phyloP scores from a whole-genome alignment of 2,329 filamentous ascomycete species.

The Colletotrichum aenigma region DNA sequence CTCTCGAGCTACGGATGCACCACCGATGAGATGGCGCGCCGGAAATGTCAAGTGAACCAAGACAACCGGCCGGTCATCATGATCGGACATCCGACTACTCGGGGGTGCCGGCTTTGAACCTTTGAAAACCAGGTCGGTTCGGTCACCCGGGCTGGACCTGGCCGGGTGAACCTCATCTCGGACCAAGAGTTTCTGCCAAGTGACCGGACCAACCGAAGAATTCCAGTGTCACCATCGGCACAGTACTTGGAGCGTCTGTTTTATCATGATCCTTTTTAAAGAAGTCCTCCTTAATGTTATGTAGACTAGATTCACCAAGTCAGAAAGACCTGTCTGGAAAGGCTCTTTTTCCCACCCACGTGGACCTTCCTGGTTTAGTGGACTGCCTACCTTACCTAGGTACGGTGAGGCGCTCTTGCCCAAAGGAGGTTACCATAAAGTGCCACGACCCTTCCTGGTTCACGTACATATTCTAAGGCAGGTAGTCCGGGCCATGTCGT shows the following conservation, averaged over 20 bases:
- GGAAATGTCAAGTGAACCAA: not conserved
- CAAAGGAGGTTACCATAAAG: not conserved
- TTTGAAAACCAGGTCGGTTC: not conserved
- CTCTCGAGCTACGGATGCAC: not conserved
- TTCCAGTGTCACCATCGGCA: not conserved
- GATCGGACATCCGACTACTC: not conserved
- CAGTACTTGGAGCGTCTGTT: not conserved
- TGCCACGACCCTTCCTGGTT: not conserved
- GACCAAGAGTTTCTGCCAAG: not conserved
- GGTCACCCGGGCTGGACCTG: not conserved
- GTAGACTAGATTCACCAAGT: not conserved
- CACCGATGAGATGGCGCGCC: not conserved
- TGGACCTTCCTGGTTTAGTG: not conserved
- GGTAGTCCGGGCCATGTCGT: not conserved
- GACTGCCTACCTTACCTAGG: not conserved
- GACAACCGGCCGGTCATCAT: not conserved
- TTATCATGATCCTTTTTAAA: not conserved
- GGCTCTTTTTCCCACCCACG: not conserved
- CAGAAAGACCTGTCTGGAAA: not conserved
- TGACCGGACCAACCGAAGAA: not conserved
- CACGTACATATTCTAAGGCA: not conserved
- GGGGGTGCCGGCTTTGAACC: not conserved
- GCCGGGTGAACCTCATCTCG: not conserved
- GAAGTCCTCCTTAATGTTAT: not conserved
- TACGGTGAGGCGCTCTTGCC: not conserved